Base-by-base conservation (phyloP, 495 filamentous ascomycete genomes). In the Astrocystis sublimbata region DNA sequence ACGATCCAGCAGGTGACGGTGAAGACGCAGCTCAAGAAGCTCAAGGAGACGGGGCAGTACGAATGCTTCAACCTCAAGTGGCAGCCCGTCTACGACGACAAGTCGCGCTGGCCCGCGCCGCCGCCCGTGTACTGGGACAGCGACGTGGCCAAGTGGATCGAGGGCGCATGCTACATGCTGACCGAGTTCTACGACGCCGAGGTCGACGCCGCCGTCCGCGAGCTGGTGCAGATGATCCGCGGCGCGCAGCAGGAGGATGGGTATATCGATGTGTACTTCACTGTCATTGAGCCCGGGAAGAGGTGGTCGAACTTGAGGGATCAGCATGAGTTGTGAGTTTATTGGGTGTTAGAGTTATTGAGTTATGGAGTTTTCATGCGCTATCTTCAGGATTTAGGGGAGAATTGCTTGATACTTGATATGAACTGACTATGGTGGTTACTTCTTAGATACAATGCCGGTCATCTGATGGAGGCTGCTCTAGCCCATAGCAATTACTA, bases 131-230 rank as follows among this genome's bases (percentile, higher is more conserved):
- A 85, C 66, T 87, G 82, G 83, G 85, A 86, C 61, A 83, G 81
- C 30, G 85, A 86, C 68, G 73, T 86, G 12, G 82, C 79, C 5
- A 86, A 86, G 66, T 85, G 82, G 80, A 81, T 86, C 42, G 85
- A 86, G 69, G 82, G 81, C 6, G 84, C 84, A 2, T 85, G 81
- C 61, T 86, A 86, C 46, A 76, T 86, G 56, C 70, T 85, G 9
- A 61, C 62, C n/a, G 73, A 79, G 55, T 60, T 58, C 57, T 60
- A 79, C 8, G 70, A 80, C 19, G 66, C 63, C 0, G 78, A 79
- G 52, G 71, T 87, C 41, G 79, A 83, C 58, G 72, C 63, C 0
- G 82, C 83, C 6, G 79, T 88, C 6, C 66, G 77, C 28, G 83
- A 87, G 61, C 67, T 85, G 46, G 83, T 82, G 10, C 71, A 76